phyloP scores from a whole-genome alignment of 208 protist species.

The Acanthamoeba sp. region DNA sequence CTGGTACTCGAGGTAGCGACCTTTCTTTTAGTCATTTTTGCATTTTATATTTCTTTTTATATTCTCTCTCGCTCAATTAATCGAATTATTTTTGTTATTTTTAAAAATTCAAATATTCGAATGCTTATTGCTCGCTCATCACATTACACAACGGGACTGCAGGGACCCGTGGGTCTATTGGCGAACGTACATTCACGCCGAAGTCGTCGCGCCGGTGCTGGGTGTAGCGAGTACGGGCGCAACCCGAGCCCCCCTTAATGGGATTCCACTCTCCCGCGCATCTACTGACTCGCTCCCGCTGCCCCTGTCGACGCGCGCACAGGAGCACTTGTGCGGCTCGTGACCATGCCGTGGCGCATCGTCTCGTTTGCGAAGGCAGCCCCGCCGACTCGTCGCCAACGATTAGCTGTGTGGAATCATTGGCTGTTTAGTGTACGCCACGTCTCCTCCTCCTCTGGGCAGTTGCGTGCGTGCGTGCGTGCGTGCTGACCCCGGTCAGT shows the following conservation, averaged over 20 bases:
- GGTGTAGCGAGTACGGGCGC: neutral
- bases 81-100: too few species aligned
- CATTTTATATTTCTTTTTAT: too few species aligned
- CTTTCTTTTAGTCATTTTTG: neutral
- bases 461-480: neutral
- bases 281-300: neutral
- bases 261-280: too few species aligned
- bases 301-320: neutral
- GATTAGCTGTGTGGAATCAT: constrained; percentile 8
- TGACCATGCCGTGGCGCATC: neutral
- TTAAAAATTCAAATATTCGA: too few species aligned
- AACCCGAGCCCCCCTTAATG: neutral
- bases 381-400: neutral
- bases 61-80: too few species aligned
- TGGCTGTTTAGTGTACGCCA: constrained; percentile 57
- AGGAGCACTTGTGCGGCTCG: neutral
- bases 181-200: neutral
- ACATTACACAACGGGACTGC: neutral
- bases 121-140: too few species aligned
- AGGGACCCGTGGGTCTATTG: neutral
- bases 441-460: neutral
- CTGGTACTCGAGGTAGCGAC: constrained; percentile 51
- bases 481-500: neutral
- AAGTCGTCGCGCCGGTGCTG: neutral
- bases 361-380: neutral